A percentile compares a stretch with the other conserved stretches of the same genome.
phyloP scores from a whole-genome alignment of 108 stramenopile genomes.

The Aurantiochytrium sp. region DNA sequence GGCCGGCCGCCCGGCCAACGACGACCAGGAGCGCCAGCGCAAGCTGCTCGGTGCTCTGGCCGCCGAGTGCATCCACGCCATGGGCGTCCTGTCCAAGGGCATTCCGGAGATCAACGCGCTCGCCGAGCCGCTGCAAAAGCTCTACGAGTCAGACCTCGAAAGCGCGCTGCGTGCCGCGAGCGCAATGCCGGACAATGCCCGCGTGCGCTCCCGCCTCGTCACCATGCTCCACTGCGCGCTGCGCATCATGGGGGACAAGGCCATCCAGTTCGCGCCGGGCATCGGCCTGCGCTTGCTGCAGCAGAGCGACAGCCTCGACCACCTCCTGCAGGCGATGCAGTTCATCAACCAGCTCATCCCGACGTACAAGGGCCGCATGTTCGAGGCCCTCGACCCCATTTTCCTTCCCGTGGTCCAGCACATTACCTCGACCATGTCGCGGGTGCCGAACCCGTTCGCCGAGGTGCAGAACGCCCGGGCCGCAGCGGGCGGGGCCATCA shows the following conservation, averaged over 20 bases:
- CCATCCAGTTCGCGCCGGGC: background rate
- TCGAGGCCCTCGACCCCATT: background rate
- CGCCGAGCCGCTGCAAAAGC: background rate
- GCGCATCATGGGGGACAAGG: background rate
- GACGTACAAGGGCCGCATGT: constrained; percentile 5
- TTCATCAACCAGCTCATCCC: constrained; percentile 26
- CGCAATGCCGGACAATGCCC: background rate
- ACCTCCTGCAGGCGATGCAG: background rate
- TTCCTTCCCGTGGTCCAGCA: background rate
- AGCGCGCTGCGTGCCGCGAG: background rate
- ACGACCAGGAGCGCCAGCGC: background rate
- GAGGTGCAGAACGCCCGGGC: background rate
- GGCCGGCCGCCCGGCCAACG: background rate
- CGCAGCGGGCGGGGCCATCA: background rate
- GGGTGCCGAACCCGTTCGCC: background rate
- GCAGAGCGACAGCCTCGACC: background rate
- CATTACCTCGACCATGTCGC: background rate
- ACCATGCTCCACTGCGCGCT: background rate
- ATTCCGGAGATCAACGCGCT: background rate
- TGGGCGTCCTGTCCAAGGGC: background rate
- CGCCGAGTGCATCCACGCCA: background rate
- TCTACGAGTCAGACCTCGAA: background rate
- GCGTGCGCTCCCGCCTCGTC: background rate
- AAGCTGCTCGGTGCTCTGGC: background rate
- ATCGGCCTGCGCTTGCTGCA: background rate